Conservation (phyloP, 2,329 filamentous ascomycete species). For the Apiospora aurea region DNA sequence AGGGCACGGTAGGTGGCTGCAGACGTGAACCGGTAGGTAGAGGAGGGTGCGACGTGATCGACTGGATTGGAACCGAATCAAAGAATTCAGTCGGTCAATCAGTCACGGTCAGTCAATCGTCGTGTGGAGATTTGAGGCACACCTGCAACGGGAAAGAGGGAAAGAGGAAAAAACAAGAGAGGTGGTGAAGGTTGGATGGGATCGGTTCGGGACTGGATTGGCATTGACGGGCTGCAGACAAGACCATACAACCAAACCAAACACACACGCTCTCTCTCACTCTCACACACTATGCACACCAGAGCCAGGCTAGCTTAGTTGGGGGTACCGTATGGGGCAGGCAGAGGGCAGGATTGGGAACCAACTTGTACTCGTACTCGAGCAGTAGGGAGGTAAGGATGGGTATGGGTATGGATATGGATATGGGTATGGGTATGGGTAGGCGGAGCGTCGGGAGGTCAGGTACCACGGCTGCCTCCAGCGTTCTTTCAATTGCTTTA, state of each 20-base stretch:
- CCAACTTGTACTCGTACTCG: constrained; percentile 6
- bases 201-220: constrained; percentile 22
- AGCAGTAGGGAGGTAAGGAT: constrained; percentile 9
- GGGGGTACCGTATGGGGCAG: constrained; percentile 6
- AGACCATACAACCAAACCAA: constrained; percentile 5
- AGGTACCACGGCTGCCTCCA: constrained; percentile 14
- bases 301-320: constrained; percentile 13
- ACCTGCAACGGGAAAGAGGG: constrained; percentile 17
- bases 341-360: constrained; percentile 4
- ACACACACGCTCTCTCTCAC: constrained; percentile 9
- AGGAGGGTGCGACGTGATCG: constrained; percentile 13
- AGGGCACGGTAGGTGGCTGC: constrained; percentile 20
- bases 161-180: constrained; percentile 20
- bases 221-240: constrained; percentile 18
- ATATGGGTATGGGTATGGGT: background rate
- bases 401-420: background rate
- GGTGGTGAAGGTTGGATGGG: constrained; percentile 23
- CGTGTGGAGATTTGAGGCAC: constrained; percentile 19
- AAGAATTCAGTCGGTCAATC: constrained; percentile 22
- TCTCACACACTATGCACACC: constrained; percentile 16
- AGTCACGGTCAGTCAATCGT: constrained; percentile 21
- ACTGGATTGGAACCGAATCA: constrained; percentile 19
- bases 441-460: background rate
- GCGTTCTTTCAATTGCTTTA: constrained; percentile 16
- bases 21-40: constrained; percentile 4